phyloP scores from a whole-genome alignment of 2,329 filamentous ascomycete genomes.

The Cytospora mali region DNA sequence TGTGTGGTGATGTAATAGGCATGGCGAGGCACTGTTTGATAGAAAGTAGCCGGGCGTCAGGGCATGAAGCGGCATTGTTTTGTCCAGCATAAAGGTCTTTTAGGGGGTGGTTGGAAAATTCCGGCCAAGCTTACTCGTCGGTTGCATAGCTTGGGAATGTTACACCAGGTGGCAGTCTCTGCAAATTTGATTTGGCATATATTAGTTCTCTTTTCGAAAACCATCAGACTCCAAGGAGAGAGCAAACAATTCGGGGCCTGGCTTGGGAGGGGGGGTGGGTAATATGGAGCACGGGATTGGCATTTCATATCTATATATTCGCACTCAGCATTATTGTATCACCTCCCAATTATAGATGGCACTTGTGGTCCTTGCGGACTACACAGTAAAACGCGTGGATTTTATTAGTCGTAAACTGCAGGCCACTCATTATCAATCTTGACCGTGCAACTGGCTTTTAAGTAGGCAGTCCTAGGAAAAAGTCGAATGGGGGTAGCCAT shows the following conservation, averaged over 20 bases:
- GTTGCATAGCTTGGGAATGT: conserved; percentile 27
- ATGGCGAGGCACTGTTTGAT: conserved; percentile 14
- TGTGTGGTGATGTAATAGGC: conserved; percentile 60
- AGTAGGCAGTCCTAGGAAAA: neutral
- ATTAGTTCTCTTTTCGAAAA: neutral
- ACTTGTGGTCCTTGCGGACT: neutral
- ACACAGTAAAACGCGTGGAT: neutral
- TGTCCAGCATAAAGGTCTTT: neutral
- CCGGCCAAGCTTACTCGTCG: conserved; percentile 6
- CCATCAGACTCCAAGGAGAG: neutral
- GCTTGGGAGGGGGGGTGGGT: neutral
- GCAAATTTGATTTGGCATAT: conserved; percentile 22
- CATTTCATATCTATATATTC: neutral
- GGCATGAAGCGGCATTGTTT: neutral
- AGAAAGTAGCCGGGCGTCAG: conserved; percentile 18
- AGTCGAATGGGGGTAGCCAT: neutral
- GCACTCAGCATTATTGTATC: neutral
- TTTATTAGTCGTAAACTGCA: neutral
- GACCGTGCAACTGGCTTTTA: too few species aligned
- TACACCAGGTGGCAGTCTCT: conserved; percentile 14
- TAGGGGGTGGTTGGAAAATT: neutral
- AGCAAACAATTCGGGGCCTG: neutral
- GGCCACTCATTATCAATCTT: neutral
- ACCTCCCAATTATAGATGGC: neutral
- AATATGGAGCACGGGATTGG: neutral